phyloP scores from a whole-genome alignment of 1,284 basidiomycete species.

The Waitea zeae region DNA sequence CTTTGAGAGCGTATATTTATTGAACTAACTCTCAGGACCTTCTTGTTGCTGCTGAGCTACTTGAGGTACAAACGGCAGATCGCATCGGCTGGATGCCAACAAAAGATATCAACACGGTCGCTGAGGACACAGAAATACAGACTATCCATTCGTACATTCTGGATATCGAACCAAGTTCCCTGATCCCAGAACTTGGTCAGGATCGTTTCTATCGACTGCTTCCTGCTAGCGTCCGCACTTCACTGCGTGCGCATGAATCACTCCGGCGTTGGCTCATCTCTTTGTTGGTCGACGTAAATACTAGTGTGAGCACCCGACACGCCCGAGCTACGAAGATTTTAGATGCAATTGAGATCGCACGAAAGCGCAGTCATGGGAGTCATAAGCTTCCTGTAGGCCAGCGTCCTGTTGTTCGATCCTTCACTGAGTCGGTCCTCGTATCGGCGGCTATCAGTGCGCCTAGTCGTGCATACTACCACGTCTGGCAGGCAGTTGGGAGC shows the following conservation, averaged over 20 bases:
- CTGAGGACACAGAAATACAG: conserved; percentile 56
- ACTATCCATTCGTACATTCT: conserved; percentile 43
- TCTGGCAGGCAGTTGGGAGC: conserved; percentile 54
- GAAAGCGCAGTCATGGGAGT: conserved; percentile 45
- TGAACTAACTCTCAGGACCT: conserved; percentile 44
- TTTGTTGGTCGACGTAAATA: conserved; percentile 39
- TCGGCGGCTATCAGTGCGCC: conserved; percentile 60
- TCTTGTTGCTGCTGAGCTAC: conserved; percentile 51
- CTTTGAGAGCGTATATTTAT: no score
- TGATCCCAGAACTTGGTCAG: conserved; percentile 50
- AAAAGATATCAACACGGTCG: conserved; percentile 29
- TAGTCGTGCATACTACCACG: conserved; percentile 48
- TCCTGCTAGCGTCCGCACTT: conserved; percentile 54
- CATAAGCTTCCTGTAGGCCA: conserved; percentile 21
- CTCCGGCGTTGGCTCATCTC: conserved; percentile 62
- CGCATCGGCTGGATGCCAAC: conserved; percentile 57
- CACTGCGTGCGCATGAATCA: conserved; percentile 54
- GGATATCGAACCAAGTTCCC: conserved; percentile 49
- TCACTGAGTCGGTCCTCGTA: conserved; percentile 55
- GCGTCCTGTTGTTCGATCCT: conserved; percentile 50
- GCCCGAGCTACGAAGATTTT: conserved; percentile 53
- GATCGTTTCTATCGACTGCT: conserved; percentile 55
- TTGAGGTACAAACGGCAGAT: conserved; percentile 65
- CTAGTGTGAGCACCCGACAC: conserved; percentile 47
- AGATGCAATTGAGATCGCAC: conserved; percentile 51